These are phyloP conservation scores for Aspergillus nanangensis DNA, from an alignment of 495 filamentous ascomycete species.

Conservation along the genomic window DNA sequence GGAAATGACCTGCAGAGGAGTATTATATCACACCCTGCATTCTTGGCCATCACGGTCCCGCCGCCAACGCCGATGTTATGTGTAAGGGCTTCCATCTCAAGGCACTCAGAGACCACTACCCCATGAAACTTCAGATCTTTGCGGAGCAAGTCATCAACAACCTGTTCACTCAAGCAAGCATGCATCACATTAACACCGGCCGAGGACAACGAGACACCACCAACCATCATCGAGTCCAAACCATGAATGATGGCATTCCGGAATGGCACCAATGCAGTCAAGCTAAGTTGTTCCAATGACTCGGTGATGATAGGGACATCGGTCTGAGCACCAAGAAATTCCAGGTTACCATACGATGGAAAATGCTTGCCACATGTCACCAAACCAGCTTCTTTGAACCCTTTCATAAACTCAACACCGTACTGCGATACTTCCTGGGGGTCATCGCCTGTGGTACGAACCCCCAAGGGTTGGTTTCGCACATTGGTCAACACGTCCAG, in stretches of 20 bases:
- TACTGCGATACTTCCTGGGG: constrained; percentile 87
- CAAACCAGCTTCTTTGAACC: constrained; percentile 80
- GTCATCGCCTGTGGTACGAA: constrained; percentile 78
- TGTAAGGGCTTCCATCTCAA: constrained; percentile 91
- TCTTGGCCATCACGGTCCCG: constrained; percentile 89
- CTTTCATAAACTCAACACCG: constrained; percentile 81
- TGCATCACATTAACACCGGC: constrained; percentile 88
- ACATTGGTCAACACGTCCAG: constrained; percentile 89
- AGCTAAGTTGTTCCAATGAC: constrained; percentile 77
- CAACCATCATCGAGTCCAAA: constrained; percentile 88
- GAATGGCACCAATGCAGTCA: constrained; percentile 81
- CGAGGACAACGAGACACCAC: constrained; percentile 82
- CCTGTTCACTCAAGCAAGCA: constrained; percentile 84
- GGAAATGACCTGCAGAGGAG: constrained; percentile 80
- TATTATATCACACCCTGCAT: constrained; percentile 84
- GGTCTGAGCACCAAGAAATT: constrained; percentile 78
- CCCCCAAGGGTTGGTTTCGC: constrained; percentile 79
- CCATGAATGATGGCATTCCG: constrained; percentile 79
- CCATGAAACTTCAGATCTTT: constrained; percentile 81
- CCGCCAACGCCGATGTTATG: constrained; percentile 91
- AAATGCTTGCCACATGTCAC: constrained; percentile 91
- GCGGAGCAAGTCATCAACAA: constrained; percentile 78
- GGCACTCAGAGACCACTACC: constrained; percentile 87
- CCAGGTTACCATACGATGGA: constrained; percentile 87
- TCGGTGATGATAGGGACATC: constrained; percentile 92